Evolutionary conservation across 495 filamentous ascomycete species (phyloP).

Genomic region (Lasiosphaeria miniovina): DNA sequence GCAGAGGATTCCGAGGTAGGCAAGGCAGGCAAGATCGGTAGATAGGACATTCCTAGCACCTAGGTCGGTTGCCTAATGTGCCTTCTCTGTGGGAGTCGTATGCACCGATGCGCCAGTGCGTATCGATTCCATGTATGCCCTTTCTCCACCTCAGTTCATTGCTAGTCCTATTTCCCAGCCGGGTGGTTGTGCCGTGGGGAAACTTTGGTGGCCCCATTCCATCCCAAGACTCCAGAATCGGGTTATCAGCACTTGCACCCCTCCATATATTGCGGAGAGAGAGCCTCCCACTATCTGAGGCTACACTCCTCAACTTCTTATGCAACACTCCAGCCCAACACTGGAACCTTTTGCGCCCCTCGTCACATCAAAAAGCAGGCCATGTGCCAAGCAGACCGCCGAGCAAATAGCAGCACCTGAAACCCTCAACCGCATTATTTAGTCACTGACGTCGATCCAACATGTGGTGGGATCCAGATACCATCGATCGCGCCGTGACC

Average conservation of each 20-base stretch:
- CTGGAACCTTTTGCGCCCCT: too few species aligned
- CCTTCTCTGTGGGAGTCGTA: too few species aligned
- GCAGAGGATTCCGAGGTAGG: too few species aligned
- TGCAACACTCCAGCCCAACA: too few species aligned
- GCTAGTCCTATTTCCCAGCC: conserved; percentile 10
- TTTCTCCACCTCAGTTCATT: not conserved
- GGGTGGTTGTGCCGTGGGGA: conserved; percentile 12
- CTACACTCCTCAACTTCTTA: too few species aligned
- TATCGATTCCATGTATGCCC: not conserved
- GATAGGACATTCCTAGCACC: too few species aligned
- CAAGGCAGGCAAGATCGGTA: too few species aligned
- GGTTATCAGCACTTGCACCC: not conserved
- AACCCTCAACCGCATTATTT: not conserved
- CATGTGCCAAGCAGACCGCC: not conserved
- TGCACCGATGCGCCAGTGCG: too few species aligned
- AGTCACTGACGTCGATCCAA: not conserved
- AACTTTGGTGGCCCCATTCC: not conserved
- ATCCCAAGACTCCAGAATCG: not conserved
- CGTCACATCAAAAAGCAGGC: too few species aligned
- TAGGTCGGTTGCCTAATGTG: too few species aligned
- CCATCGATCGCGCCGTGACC: conserved; percentile 70
- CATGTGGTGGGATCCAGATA: conserved; percentile 80
- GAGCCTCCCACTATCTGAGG: too few species aligned
- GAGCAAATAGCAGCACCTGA: not conserved
- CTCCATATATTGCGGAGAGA: not conserved